Conservation (phyloP, 139 green algal species). For the Desmodesmus armatus region DNA sequence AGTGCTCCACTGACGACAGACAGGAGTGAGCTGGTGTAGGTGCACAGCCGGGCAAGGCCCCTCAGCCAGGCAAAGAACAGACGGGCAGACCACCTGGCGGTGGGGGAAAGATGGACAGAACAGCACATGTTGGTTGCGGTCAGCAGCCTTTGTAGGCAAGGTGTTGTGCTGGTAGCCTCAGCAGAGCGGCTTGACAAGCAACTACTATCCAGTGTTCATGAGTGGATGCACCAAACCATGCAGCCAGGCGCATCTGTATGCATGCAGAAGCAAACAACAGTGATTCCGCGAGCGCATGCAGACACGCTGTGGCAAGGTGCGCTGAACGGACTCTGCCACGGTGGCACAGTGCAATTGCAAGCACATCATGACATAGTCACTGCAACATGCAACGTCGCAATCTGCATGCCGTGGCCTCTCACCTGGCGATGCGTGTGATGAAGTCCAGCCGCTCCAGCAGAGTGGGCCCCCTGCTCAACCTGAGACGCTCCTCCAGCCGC, state of each 20-base stretch:
- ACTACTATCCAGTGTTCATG: too few species aligned
- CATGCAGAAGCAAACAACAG: too few species aligned
- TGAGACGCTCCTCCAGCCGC: constrained; percentile 25
- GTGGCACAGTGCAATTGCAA: not conserved
- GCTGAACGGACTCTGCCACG: not conserved
- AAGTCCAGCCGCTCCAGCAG: constrained; percentile 35
- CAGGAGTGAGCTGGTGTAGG: constrained; percentile 42
- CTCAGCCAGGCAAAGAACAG: constrained; percentile 35
- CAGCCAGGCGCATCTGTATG: too few species aligned
- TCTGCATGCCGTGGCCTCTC: not conserved
- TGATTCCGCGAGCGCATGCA: too few species aligned
- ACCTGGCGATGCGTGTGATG: constrained; percentile 28
- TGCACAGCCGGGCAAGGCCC: constrained; percentile 20
- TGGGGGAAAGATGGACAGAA: too few species aligned
- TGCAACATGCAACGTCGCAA: too few species aligned
- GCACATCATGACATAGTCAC: too few species aligned
- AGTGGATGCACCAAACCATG: too few species aligned
- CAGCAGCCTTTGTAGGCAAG: too few species aligned
- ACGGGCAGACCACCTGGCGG: not conserved
- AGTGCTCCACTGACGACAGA: constrained; percentile 40
- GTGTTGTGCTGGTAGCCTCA: too few species aligned
- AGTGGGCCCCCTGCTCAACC: constrained; percentile 26
- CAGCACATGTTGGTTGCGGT: too few species aligned
- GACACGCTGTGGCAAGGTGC: not conserved
- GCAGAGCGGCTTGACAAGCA: too few species aligned